Conservation (phyloP, 2,329 filamentous ascomycete species). For the Lecanicillium sp. region DNA sequence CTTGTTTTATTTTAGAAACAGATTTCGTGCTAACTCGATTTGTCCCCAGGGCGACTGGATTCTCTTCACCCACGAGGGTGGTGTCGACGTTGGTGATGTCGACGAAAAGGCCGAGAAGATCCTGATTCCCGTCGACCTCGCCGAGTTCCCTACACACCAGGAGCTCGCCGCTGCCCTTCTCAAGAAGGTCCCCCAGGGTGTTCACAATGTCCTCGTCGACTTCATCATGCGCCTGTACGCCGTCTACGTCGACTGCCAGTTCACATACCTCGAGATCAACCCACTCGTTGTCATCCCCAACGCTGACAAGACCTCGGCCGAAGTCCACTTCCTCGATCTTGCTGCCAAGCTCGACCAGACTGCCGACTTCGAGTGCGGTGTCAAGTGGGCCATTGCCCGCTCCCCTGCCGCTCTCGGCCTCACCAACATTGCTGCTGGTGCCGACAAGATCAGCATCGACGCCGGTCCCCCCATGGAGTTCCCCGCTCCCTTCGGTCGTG, state of each 20-base stretch:
- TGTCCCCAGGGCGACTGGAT: slow-evolving; percentile 87
- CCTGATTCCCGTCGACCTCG: slow-evolving; percentile 90
- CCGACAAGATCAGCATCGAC: slow-evolving; percentile 82
- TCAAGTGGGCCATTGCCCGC: slow-evolving; percentile 96
- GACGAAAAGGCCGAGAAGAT: slow-evolving; percentile 99
- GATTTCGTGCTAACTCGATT: slow-evolving; percentile 29
- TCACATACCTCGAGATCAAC: slow-evolving; percentile 99
- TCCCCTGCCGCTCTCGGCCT: slow-evolving; percentile 84
- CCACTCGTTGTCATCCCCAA: slow-evolving; percentile 97
- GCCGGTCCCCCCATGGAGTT: slow-evolving; percentile 98
- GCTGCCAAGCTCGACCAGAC: slow-evolving; percentile 99
- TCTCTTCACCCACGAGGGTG: slow-evolving; percentile 98
- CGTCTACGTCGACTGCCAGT: slow-evolving; percentile 99
- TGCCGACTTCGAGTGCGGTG: slow-evolving; percentile 97
- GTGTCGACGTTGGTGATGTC: slow-evolving; percentile 98
- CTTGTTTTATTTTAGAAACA: background rate
- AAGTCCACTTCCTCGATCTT: slow-evolving; percentile 96
- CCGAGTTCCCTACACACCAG: slow-evolving; percentile 92
- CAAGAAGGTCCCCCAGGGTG: slow-evolving; percentile 87
- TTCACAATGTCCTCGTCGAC: slow-evolving; percentile 98
- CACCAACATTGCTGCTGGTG: slow-evolving; percentile 57
- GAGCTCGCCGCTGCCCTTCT: slow-evolving; percentile 80
- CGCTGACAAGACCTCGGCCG: slow-evolving; percentile 80
- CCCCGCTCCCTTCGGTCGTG: slow-evolving; percentile 96
- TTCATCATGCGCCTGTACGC: slow-evolving; percentile 98